Percentiles rank a stretch among this genome's conserved stretches.
Evolutionary conservation across 2,329 filamentous ascomycete genomes (phyloP).

Genomic region (Hirsutella thompsonii): DNA sequence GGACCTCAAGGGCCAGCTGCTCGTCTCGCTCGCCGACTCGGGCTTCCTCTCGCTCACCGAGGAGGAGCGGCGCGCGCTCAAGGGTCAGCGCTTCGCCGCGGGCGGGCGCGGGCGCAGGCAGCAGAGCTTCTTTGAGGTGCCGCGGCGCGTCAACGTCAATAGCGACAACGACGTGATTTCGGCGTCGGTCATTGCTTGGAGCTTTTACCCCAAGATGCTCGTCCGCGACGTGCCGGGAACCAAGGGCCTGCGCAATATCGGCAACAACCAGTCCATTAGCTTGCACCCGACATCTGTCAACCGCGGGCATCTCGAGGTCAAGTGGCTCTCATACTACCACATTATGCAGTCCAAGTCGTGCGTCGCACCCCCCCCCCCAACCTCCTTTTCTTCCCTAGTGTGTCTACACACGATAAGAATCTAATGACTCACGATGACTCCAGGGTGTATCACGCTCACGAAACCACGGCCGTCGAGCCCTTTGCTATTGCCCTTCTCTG

Average conservation of each 20-base stretch:
- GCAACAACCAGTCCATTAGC: conserved; percentile 83
- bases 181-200: conserved; percentile 77
- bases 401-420: too few species aligned
- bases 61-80: conserved; percentile 57
- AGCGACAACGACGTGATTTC: conserved; percentile 70
- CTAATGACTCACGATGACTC: not conserved
- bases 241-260: conserved; percentile 80
- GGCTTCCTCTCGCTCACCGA: conserved; percentile 66
- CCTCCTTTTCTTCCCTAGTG: not conserved
- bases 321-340: conserved; percentile 89
- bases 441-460: conserved; percentile 71
- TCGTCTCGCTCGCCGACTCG: conserved; percentile 74
- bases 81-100: conserved; percentile 50
- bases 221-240: conserved; percentile 54
- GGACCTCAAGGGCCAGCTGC: conserved; percentile 84
- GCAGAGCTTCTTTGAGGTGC: conserved; percentile 70
- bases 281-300: conserved; percentile 86
- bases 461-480: conserved; percentile 69
- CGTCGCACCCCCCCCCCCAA: conserved; percentile 12
- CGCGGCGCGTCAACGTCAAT: conserved; percentile 59
- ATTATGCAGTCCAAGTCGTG: conserved; percentile 87
- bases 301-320: conserved; percentile 52
- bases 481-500: conserved; percentile 76
- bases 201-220: conserved; percentile 90
- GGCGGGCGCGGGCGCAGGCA: conserved; percentile 42